phyloP scores from a whole-genome alignment of 805 yeast genomes.

The Candida cerambycidarum region DNA sequence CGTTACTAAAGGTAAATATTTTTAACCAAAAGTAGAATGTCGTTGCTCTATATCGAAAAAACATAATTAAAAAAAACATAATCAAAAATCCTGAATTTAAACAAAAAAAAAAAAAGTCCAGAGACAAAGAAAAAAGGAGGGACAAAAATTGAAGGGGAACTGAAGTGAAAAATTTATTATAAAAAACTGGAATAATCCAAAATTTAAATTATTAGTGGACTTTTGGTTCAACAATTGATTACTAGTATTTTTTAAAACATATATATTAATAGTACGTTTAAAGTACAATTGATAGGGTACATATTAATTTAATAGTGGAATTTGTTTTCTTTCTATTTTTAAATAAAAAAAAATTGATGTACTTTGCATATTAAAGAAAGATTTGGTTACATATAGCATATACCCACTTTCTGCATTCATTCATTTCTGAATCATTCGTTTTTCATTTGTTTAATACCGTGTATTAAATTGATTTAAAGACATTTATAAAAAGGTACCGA shows the following conservation, averaged over 20 bases:
- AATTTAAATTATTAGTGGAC: background rate
- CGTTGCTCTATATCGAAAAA: background rate
- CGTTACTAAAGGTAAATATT: conserved; percentile 3
- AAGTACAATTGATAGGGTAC: conserved; percentile 1
- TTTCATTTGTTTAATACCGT: background rate
- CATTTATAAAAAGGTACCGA: no score
- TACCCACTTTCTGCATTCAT: conserved; percentile 11
- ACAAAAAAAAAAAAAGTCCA: background rate
- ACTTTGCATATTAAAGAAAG: conserved; percentile 3
- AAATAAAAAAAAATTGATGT: conserved; percentile 6
- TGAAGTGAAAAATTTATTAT: conserved; percentile 5
- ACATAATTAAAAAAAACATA: conserved; percentile 1
- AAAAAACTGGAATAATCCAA: conserved; percentile 5
- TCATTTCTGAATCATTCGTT: conserved; percentile 13
- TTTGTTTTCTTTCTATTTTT: conserved; percentile 3
- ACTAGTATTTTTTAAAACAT: background rate
- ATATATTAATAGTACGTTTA: background rate
- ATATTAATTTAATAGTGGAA: conserved; percentile 4
- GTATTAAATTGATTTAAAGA: background rate
- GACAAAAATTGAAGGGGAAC: conserved; percentile 6
- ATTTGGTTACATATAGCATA: background rate
- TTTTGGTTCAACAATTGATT: conserved; percentile 2
- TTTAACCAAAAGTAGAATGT: conserved; percentile 8
- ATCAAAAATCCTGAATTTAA: no score
- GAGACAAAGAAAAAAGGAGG: conserved; percentile 7